Base-by-base conservation (phyloP, 176 grass and related monocot species). In the Sorghum bicolor region DNA sequence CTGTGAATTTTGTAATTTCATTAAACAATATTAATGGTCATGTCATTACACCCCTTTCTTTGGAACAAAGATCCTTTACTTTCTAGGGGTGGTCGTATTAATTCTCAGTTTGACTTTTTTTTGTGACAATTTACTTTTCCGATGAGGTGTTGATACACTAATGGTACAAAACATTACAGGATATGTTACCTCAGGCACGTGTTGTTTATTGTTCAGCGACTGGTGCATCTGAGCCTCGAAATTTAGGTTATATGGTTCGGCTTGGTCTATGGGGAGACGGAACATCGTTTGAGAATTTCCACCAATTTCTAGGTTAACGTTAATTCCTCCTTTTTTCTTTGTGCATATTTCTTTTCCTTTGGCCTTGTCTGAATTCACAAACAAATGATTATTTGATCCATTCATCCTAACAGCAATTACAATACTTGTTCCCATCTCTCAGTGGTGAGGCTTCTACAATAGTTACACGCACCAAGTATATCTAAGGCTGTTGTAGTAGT, bases 181-280 rank as follows among this genome's bases (percentile, higher is more conserved):
- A 89, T 65, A 83, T 90, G 84, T 60, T 97, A 76, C 88, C 90
- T 60, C 86, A 97, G 65, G 89, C 94, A 76, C 89, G 92, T 58
- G 90, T 97, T 71, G 83, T 97, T 83, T 97, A 97, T 90, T 97
- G 90, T 78, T 97, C 94, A 57, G 94, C 94, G 61, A 97, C 94
- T 89, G 94, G 94, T 84, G 94, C 94, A 68, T 97, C 94, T 48
- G 94, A 97, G 84, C 92, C 94, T 77, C 87, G 94, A 72, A 97
- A 97, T 89, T 89, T 97, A 84, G 94, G 90, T 70, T 97, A 97
- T 78, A 97, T 97, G 94, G 88, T 92, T 68, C 94, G 90, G 36
- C 94, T 97, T 85, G 94, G 94, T 85, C 88, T 97, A 52, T 97
- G 94, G 94, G 94, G 92, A 47, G 87, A 71, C 60, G 90, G 94